These are phyloP conservation scores for Hydnum rufescens DNA, from an alignment of 768 basidiomycete species.

Conservation along the genomic window DNA sequence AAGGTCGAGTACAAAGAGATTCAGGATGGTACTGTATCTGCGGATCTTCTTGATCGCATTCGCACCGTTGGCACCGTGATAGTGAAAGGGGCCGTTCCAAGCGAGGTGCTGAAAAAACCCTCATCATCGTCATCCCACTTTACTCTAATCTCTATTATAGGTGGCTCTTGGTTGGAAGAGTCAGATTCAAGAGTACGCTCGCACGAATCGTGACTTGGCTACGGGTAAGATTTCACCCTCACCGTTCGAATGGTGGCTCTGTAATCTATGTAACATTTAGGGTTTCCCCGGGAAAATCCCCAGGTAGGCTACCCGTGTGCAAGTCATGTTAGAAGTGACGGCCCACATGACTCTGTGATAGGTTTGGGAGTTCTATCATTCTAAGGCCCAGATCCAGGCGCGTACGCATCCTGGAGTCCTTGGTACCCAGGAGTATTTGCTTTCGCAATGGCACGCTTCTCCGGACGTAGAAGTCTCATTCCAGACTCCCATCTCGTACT, in stretches of 20 bases:
- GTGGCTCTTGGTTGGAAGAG: slow-evolving; percentile 11
- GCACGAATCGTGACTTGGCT: slow-evolving; percentile 22
- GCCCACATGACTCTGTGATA: not conserved
- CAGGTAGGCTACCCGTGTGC: slow-evolving; percentile 55
- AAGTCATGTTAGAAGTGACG: not conserved
- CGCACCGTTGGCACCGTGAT: not conserved
- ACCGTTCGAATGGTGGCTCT: slow-evolving; percentile 4
- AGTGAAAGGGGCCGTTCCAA: not conserved
- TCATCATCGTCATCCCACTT: slow-evolving; percentile 19
- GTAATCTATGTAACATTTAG: slow-evolving; percentile 18
- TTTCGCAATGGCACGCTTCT: slow-evolving; percentile 39
- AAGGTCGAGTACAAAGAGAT: slow-evolving; percentile 16
- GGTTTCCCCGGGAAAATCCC: slow-evolving; percentile 44
- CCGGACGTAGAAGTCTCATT: slow-evolving; percentile 27
- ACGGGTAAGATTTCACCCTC: slow-evolving; percentile 17
- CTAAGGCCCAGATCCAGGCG: slow-evolving; percentile 38
- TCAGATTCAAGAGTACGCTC: slow-evolving; percentile 34
- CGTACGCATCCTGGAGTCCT: slow-evolving; percentile 44
- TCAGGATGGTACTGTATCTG: not conserved
- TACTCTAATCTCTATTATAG: slow-evolving; percentile 9
- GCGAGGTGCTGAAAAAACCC: slow-evolving; percentile 24
- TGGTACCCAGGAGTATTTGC: slow-evolving; percentile 32
- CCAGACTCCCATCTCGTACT: slow-evolving; percentile 47
- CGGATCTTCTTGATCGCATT: not conserved
- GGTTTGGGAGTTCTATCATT: slow-evolving; percentile 12